Conservation (phyloP, 345 rosid species). For the Pistacia atlantica region DNA sequence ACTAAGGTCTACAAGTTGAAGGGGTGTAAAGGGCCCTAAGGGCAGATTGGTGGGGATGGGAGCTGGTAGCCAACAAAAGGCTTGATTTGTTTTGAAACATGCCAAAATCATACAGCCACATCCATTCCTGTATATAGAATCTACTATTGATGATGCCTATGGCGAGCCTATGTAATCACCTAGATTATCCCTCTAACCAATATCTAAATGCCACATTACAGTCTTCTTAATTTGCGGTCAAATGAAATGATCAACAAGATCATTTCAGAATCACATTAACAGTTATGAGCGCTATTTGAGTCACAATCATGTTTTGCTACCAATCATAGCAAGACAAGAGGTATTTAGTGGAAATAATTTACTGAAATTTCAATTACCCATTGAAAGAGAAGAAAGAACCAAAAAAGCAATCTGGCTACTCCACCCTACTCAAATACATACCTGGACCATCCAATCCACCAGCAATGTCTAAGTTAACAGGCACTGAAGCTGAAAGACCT, state of each 20-base stretch:
- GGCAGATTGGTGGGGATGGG: too few relatives aligned
- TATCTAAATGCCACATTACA: constrained; percentile 6
- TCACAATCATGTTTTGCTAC: constrained; percentile 13
- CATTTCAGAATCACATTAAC: not conserved
- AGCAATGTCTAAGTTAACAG: constrained; percentile 29
- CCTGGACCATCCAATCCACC: constrained; percentile 41
- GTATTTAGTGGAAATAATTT: not conserved
- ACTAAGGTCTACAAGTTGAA: too few relatives aligned
- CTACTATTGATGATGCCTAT: not conserved
- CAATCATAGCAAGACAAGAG: not conserved
- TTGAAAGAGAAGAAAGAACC: not conserved
- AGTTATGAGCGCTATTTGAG: not conserved
- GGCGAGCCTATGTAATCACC: not conserved
- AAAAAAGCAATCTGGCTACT: not conserved
- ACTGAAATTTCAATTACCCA: not conserved
- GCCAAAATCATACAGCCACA: not conserved
- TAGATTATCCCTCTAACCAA: not conserved
- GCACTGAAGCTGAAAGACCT: constrained; percentile 35
- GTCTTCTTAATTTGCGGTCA: constrained; percentile 5
- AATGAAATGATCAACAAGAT: constrained; percentile 5
- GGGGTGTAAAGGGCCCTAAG: too few relatives aligned
- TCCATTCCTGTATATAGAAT: not conserved
- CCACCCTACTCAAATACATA: constrained; percentile 25
- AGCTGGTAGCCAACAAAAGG: not conserved
- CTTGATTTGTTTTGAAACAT: constrained; percentile 7